Evolutionary conservation across 768 basidiomycete species (phyloP).

Genomic region (Kwoniella sp.): DNA sequence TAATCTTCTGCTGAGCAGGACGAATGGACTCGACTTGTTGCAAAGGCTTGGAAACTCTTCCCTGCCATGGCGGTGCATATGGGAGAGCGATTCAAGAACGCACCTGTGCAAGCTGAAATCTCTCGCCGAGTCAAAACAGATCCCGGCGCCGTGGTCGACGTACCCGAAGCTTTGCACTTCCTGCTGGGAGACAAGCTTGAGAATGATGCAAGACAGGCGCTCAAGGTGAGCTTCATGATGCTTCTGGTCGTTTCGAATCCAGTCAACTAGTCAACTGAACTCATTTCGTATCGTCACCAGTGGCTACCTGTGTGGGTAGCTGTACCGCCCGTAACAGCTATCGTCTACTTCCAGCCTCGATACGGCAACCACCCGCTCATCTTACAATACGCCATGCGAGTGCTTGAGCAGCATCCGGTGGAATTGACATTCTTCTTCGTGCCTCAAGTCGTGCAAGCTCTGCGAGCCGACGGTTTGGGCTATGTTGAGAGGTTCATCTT

Average conservation of each 20-base stretch:
- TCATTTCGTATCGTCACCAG: slow-evolving; percentile 58
- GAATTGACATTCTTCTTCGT: slow-evolving; percentile 98
- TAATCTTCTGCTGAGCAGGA: slow-evolving; percentile 21
- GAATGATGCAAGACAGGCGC: slow-evolving; percentile 64
- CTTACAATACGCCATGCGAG: slow-evolving; percentile 94
- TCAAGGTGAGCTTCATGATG: slow-evolving; percentile 65
- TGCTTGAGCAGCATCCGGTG: slow-evolving; percentile 90
- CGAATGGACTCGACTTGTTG: slow-evolving; percentile 69
- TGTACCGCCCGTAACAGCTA: slow-evolving; percentile 65
- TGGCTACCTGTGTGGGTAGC: slow-evolving; percentile 85
- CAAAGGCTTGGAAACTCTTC: slow-evolving; percentile 77
- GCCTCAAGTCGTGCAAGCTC: slow-evolving; percentile 94
- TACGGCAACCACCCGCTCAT: slow-evolving; percentile 81
- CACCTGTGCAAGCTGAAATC: slow-evolving; percentile 71
- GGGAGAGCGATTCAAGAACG: slow-evolving; percentile 81
- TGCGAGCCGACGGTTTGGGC: slow-evolving; percentile 84
- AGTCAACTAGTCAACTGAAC: no score
- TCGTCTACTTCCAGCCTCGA: slow-evolving; percentile 76
- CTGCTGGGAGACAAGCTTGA: slow-evolving; percentile 76
- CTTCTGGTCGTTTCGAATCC: no score
- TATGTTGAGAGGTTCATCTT: slow-evolving; percentile 95
- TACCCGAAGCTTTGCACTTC: slow-evolving; percentile 78
- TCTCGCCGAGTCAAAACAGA: slow-evolving; percentile 71
- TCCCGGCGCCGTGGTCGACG: slow-evolving; percentile 69
- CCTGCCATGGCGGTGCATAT: slow-evolving; percentile 81